These are phyloP conservation scores for Puccinia brachypodii DNA, from an alignment of 1,284 basidiomycete genomes.

Conservation along the genomic window DNA sequence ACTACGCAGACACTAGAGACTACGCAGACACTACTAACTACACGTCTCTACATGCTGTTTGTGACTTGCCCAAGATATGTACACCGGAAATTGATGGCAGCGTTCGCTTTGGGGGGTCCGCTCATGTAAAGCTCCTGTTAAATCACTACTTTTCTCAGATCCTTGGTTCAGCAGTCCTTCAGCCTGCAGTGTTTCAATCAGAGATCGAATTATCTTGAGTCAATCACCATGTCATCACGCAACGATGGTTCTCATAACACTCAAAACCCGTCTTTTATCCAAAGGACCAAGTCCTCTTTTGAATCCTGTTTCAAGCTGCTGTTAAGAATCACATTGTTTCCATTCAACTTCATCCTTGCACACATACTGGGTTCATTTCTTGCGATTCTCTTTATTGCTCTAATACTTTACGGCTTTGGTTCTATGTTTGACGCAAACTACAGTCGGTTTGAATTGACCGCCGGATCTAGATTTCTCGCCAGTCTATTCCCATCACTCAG, in stretches of 20 bases:
- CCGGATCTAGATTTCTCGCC: not conserved
- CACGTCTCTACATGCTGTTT: conserved; percentile 1
- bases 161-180: too few species aligned
- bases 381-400: not conserved
- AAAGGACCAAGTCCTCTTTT: not conserved
- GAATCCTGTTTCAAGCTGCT: not conserved
- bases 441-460: not conserved
- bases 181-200: too few species aligned
- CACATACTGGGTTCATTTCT: not conserved
- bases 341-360: not conserved
- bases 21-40: not conserved
- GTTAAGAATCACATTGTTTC: not conserved
- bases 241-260: not conserved
- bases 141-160: too few species aligned
- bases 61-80: too few species aligned
- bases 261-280: not conserved
- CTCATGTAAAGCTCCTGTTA: too few species aligned
- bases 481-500: not conserved
- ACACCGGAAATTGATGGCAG: too few species aligned
- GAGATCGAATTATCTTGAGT: too few species aligned
- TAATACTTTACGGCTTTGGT: not conserved
- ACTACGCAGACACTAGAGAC: not conserved
- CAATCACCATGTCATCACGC: not conserved
- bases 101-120: too few species aligned
- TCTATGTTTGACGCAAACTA: not conserved